phyloP scores from a whole-genome alignment of 2,329 filamentous ascomycete species.

The Ceratocystis colombiana region DNA sequence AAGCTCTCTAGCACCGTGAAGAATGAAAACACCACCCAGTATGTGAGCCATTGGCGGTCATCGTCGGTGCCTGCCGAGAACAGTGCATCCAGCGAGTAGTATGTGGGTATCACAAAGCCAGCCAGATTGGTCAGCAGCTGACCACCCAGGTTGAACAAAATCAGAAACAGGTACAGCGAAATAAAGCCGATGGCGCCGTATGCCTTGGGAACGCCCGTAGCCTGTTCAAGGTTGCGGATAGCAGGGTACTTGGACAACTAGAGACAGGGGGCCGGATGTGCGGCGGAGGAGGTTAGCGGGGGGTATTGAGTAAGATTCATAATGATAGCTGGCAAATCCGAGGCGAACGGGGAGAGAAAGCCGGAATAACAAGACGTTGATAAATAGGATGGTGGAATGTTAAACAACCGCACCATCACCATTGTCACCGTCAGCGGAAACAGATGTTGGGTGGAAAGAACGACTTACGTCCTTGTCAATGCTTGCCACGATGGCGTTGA shows the following conservation, averaged over 20 bases:
- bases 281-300: conserved; percentile 12
- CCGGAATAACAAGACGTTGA: too few relatives aligned
- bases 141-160: conserved; percentile 85
- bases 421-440: background rate
- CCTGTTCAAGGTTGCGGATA: conserved; percentile 78
- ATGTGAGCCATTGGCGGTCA: conserved; percentile 77
- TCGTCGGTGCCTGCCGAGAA: conserved; percentile 63
- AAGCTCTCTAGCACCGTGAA: conserved; percentile 77
- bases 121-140: conserved; percentile 81
- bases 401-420: background rate
- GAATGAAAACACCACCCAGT: conserved; percentile 80
- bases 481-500: conserved; percentile 64
- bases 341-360: too few relatives aligned
- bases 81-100: conserved; percentile 72
- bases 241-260: conserved; percentile 78
- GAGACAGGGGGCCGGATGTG: conserved; percentile 19
- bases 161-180: conserved; percentile 78
- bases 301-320: background rate
- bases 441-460: background rate
- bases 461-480: conserved; percentile 70
- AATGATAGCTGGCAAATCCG: too few relatives aligned
- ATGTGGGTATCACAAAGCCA: conserved; percentile 71
- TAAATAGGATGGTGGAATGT: too few relatives aligned
- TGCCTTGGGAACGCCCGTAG: conserved; percentile 72
- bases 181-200: conserved; percentile 68